Percentiles rank a stretch among this genome's conserved stretches.
phyloP scores from a whole-genome alignment of 768 basidiomycete genomes.

The Podaxis pistillaris region DNA sequence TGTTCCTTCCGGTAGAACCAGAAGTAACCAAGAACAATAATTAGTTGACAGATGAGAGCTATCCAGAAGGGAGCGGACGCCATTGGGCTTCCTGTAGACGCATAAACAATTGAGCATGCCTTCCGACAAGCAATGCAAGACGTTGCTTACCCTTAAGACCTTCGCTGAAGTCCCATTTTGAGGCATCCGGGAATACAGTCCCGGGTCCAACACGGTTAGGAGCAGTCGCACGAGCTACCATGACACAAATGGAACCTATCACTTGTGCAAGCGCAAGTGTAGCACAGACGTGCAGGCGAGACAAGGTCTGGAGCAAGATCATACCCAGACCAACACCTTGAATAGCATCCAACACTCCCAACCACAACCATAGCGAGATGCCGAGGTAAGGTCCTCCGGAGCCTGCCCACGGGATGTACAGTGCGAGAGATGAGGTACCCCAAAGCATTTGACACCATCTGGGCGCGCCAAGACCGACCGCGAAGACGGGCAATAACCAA shows the following conservation, averaged over 20 bases:
- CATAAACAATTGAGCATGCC: neutral
- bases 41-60: conserved; percentile 71
- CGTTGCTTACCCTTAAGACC: conserved; percentile 52
- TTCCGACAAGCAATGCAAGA: too few species aligned
- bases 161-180: conserved; percentile 83
- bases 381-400: conserved; percentile 84
- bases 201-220: conserved; percentile 88
- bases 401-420: conserved; percentile 95
- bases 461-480: conserved; percentile 91
- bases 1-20: conserved; percentile 98
- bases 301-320: conserved; percentile 85
- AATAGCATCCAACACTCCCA: conserved; percentile 90
- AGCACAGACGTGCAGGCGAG: conserved; percentile 91
- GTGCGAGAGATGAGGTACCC: conserved; percentile 91
- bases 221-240: conserved; percentile 89
- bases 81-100: conserved; percentile 65
- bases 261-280: conserved; percentile 90
- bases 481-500: conserved; percentile 93
- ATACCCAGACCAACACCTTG: conserved; percentile 94
- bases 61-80: conserved; percentile 87
- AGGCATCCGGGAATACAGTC: conserved; percentile 89
- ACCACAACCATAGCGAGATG: conserved; percentile 90
- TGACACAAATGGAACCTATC: conserved; percentile 87
- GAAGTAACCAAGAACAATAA: conserved; percentile 91
- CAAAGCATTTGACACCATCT: conserved; percentile 98